Conservation (phyloP, 495 filamentous ascomycete genomes). For the Margaritispora aquatica region DNA sequence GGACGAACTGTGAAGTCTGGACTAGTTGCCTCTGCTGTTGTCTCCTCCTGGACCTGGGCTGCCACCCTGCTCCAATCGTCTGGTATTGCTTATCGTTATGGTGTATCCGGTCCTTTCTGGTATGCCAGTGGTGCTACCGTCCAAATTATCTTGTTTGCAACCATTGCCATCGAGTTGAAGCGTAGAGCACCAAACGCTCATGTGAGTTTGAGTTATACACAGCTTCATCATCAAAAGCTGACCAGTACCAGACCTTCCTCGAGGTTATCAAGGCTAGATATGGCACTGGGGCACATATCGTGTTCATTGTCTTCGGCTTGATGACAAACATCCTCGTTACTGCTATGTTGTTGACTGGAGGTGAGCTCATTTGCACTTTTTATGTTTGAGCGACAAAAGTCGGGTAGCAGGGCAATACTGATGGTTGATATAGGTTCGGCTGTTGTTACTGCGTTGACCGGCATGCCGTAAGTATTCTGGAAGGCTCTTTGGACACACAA, state of each 20-base stretch:
- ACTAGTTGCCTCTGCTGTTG: slow-evolving; percentile 90
- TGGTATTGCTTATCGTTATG: slow-evolving; percentile 85
- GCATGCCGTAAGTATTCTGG: no score
- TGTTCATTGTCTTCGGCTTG: slow-evolving; percentile 26
- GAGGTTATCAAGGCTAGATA: slow-evolving; percentile 60
- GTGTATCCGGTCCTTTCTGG: slow-evolving; percentile 91
- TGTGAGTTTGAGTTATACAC: slow-evolving; percentile 25
- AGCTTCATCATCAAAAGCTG: background rate
- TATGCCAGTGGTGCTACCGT: slow-evolving; percentile 64
- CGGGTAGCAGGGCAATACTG: no score
- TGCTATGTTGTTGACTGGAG: slow-evolving; percentile 7
- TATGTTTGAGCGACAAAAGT: no score
- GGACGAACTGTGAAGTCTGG: slow-evolving; percentile 92
- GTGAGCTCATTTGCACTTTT: no score
- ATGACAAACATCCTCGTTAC: slow-evolving; percentile 20
- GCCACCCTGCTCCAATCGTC: slow-evolving; percentile 79
- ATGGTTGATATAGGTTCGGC: no score
- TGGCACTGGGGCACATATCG: slow-evolving; percentile 37
- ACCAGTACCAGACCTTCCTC: slow-evolving; percentile 31
- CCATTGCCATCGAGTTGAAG: slow-evolving; percentile 41
- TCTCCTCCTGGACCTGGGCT: slow-evolving; percentile 94
- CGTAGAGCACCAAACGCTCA: slow-evolving; percentile 29
- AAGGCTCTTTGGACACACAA: no score
- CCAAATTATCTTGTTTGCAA: slow-evolving; percentile 42
- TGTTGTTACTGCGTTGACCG: slow-evolving; percentile 16